Conservation (phyloP, 2,329 filamentous ascomycete species). For the Drechslerella stenobrocha region DNA sequence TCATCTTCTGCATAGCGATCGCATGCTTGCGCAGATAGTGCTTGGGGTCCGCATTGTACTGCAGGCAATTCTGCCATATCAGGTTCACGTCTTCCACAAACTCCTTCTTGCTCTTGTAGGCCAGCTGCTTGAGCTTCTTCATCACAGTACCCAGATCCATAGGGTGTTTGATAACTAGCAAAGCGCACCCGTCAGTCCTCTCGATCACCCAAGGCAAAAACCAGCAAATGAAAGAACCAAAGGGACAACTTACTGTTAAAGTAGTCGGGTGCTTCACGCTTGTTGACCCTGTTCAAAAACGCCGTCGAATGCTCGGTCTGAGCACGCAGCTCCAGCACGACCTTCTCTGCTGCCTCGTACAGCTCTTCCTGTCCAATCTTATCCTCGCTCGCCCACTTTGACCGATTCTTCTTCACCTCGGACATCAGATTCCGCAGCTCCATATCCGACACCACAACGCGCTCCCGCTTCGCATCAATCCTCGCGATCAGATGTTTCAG, state of each 20-base stretch:
- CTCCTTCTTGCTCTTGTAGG: constrained; percentile 86
- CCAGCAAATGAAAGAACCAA: too few relatives aligned
- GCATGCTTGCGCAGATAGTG: constrained; percentile 91
- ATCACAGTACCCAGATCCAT: constrained; percentile 99
- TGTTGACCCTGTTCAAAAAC: constrained; percentile 91
- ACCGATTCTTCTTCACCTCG: constrained; percentile 94
- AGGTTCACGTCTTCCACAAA: constrained; percentile 91
- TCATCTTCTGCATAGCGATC: constrained; percentile 94
- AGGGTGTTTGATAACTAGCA: constrained; percentile 82
- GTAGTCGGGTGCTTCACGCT: constrained; percentile 95
- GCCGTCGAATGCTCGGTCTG: constrained; percentile 97
- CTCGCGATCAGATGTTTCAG: constrained; percentile 95
- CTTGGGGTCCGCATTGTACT: constrained; percentile 87
- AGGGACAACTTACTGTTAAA: constrained; percentile 76
- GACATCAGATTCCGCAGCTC: constrained; percentile 92
- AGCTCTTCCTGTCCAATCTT: constrained; percentile 96
- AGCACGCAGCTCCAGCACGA: constrained; percentile 93
- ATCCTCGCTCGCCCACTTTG: constrained; percentile 98
- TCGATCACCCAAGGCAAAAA: neutral
- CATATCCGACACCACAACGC: constrained; percentile 87
- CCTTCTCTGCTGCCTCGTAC: constrained; percentile 95
- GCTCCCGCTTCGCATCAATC: constrained; percentile 88
- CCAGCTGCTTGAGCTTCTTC: constrained; percentile 83
- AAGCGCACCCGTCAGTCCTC: constrained; percentile 11
- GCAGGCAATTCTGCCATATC: constrained; percentile 96